A percentile compares a stretch with the other conserved stretches of the same genome.
phyloP scores from a whole-genome alignment of 306 rosid species.

The Pterocarpus macrocarpus region DNA sequence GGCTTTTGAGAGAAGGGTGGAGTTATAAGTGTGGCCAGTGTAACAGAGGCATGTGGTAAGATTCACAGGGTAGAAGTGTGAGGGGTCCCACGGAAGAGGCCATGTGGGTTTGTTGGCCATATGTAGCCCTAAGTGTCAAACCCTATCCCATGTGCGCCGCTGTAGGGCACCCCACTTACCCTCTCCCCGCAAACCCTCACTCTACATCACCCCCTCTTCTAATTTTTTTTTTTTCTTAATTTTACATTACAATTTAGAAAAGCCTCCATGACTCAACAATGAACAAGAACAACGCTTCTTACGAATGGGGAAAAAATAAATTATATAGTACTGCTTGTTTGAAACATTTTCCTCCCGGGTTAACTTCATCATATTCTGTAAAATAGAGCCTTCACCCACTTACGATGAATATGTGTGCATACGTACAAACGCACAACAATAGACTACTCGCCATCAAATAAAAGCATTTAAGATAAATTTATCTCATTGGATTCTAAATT shows the following conservation, averaged over 20 bases:
- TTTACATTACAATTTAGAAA: neutral
- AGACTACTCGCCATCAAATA: too few relatives aligned
- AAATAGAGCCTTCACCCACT: slow-evolving; percentile 19
- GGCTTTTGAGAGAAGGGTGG: slow-evolving; percentile 13
- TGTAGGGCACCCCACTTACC: slow-evolving; percentile 77
- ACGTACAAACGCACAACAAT: neutral
- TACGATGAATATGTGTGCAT: neutral
- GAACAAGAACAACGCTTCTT: too few relatives aligned
- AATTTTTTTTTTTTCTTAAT: too few relatives aligned
- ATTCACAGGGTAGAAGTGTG: slow-evolving; percentile 54
- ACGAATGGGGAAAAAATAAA: neutral
- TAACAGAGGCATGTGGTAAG: slow-evolving; percentile 65
- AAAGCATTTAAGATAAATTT: too few relatives aligned
- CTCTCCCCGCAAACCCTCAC: neutral
- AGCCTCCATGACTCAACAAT: slow-evolving; percentile 3
- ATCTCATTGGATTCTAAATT: too few relatives aligned
- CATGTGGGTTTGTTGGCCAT: slow-evolving; percentile 83
- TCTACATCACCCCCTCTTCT: neutral
- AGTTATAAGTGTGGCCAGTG: slow-evolving; percentile 55
- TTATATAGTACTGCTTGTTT: neutral
- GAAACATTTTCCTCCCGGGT: neutral
- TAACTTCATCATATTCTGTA: neutral
- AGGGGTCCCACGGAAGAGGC: slow-evolving; percentile 55
- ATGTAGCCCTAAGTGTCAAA: slow-evolving; percentile 68
- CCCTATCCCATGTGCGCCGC: slow-evolving; percentile 94